These are phyloP conservation scores for Pseudevernia furfuracea DNA, from an alignment of 495 filamentous ascomycete genomes.

Conservation along the genomic window DNA sequence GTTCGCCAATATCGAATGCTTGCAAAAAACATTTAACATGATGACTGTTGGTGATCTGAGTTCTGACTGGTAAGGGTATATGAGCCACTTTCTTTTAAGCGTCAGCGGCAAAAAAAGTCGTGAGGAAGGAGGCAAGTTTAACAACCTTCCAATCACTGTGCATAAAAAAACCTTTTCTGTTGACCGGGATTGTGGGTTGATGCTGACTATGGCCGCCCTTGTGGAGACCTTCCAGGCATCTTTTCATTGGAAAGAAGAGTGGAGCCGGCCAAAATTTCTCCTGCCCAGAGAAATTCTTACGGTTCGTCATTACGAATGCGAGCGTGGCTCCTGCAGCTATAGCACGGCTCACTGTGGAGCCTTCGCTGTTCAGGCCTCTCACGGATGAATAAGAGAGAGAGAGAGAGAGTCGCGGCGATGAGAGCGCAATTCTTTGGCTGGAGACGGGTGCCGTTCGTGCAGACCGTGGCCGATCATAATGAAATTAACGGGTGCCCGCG, in stretches of 20 bases:
- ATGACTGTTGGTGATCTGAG: constrained; percentile 5
- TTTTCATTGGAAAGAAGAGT: neutral
- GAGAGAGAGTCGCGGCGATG: neutral
- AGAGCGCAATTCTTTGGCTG: neutral
- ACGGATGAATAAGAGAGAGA: too few species aligned
- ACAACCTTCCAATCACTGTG: constrained; percentile 6
- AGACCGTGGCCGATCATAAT: neutral
- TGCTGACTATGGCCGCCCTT: constrained; percentile 1
- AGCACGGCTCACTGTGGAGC: neutral
- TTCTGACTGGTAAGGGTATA: constrained; percentile 16
- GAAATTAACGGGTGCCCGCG: neutral
- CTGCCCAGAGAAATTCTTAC: neutral
- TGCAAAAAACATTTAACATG: neutral
- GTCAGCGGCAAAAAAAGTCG: constrained; percentile 17
- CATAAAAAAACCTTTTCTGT: neutral
- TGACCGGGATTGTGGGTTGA: neutral
- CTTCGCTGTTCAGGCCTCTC: neutral
- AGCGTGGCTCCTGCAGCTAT: neutral
- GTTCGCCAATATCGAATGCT: neutral
- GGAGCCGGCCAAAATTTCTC: neutral
- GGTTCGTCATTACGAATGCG: neutral
- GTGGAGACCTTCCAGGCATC: neutral
- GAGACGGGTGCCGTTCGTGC: neutral
- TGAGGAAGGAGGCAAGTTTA: neutral
- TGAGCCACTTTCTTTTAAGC: constrained; percentile 12